Evolutionary conservation across 2,329 filamentous ascomycete genomes (phyloP), one percentile per base, ranked within the genome.

Genomic region (Sporothrix pseudoabietina): DNA sequence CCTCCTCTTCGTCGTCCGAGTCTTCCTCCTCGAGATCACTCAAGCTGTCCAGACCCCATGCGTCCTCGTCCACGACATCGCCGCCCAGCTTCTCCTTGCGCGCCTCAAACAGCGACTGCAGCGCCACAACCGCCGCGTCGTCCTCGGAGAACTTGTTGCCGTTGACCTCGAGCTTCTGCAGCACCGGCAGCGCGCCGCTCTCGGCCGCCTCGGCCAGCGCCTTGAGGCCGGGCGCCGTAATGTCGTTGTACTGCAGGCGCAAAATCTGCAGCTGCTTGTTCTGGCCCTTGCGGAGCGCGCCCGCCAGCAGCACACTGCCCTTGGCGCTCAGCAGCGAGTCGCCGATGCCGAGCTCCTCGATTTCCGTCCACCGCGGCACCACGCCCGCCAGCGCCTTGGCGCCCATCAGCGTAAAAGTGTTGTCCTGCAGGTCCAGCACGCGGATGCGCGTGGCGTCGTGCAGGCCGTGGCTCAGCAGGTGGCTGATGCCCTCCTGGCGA

Each of bases 111-210:
- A 96, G 84, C 70, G 90, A 88, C 77, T 90, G 88, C 63, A 98
- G 85, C 30, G 85, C 85, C 75, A 89, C 83, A 57, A 98, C 87
- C 39, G 88, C 88, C 65, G 88, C 85, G 77, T 98, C 94, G 2
- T 97, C 94, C 81, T 98, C 94, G 9, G 88, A 85, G 78, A 99
- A 97, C 80, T 94, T 96, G 85, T 99, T 99, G 69, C 96, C 96
- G 81, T 99, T 98, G 77, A 99, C 85, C 83, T 98, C 96, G 69
- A 99, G 89, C 78, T 94, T 91, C 83, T 91, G 92, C 77, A 99
- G 84, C 14, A 88, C 87, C 1, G 94, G 94, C 9, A 99, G 87
- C 2, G 87, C 86, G 9, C 47, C 66, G 47, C 87, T 84, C 78
- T 89, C 89, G 4, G 90, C 90, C 2, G 92, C 93, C 26, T 87